phyloP scores from a whole-genome alignment of 768 basidiomycete genomes.

The Termitomyces sp. region DNA sequence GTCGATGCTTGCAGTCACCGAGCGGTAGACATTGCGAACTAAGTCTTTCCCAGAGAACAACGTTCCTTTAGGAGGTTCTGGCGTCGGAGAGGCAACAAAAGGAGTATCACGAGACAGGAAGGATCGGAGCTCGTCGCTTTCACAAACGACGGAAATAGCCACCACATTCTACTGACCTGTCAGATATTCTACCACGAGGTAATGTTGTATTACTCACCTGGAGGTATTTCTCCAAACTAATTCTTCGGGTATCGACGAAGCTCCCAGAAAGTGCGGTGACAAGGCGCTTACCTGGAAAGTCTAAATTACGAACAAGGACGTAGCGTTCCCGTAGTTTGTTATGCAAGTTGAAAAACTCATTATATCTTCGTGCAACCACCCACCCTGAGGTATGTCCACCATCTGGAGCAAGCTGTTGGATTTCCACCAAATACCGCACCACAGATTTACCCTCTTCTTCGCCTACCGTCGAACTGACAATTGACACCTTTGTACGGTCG shows the following conservation, averaged over 20 bases:
- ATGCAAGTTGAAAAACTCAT: conserved; percentile 91
- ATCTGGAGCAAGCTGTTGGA: conserved; percentile 82
- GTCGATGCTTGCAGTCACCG: conserved; percentile 92
- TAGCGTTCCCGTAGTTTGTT: conserved; percentile 80
- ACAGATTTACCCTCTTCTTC: conserved; percentile 89
- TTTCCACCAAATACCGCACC: conserved; percentile 87
- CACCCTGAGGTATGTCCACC: conserved; percentile 82
- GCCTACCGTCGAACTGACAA: conserved; percentile 78
- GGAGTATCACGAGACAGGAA: conserved; percentile 90
- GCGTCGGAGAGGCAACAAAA: conserved; percentile 59
- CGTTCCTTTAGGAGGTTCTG: conserved; percentile 35
- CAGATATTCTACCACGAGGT: not conserved
- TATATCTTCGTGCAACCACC: conserved; percentile 92
- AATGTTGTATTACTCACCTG: conserved; percentile 54
- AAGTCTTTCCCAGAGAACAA: conserved; percentile 69
- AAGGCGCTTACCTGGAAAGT: conserved; percentile 92
- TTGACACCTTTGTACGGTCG: conserved; percentile 78
- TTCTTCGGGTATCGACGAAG: conserved; percentile 79
- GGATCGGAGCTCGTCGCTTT: conserved; percentile 74
- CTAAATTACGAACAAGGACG: conserved; percentile 60
- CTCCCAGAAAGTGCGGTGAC: conserved; percentile 84
- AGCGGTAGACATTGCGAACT: conserved; percentile 85
- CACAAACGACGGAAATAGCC: conserved; percentile 70
- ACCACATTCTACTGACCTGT: conserved; percentile 55
- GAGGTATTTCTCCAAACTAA: conserved; percentile 83